Base-by-base conservation (phyloP, 2,329 filamentous ascomycete species). In the Neofusicoccum umdonicola region DNA sequence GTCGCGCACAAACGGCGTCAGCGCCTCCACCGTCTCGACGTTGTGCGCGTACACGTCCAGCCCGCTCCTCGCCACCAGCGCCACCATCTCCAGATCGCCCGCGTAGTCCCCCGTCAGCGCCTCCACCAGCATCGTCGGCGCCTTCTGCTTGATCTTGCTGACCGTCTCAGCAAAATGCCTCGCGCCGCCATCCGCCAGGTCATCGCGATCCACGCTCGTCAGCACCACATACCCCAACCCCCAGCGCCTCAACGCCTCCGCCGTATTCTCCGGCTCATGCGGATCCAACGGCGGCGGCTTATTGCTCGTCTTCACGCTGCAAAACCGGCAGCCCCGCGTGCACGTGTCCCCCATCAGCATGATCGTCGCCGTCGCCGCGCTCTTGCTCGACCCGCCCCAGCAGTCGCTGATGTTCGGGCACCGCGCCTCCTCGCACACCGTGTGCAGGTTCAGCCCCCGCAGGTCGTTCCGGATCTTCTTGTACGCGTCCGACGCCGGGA, bases 261-360 rank as follows among this genome's bases (percentile, higher is more conserved):
- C 93, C 1, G 93, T 97, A 79, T 99, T 89, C 83, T 99, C 95
- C 0, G 95, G 95, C 80, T 99, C 95, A 78, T 98, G 94, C 1
- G 92, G 91, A 76, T 99, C 95, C 57, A 99, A 85, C 11, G 95
- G 91, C 12, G 92, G 88, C 0, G 88, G 88, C 1, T 83, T 80
- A 48, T 90, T 88, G 65, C 82, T 89, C 3, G 95, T 99, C 84
- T 98, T 98, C 61, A 99, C 95, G 69, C 90, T 92, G 84, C 95
- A 99, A 83, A 99, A 99, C 62, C 95, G 88, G 79, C 95, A 99
- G 17, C 94, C 95, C 66, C 95, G 87, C 17, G 95, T 99, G 79
- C 95, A 99, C 8, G 94, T 98, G 78, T 99, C 95, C 68, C 95
- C 95, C 93, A 98, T 98, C 54, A 99, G 82, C 95, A 99, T 99